Percentiles rank a stretch among this genome's conserved stretches.
phyloP scores from a whole-genome alignment of 208 protist genomes.

The Phytomonas sp. region DNA sequence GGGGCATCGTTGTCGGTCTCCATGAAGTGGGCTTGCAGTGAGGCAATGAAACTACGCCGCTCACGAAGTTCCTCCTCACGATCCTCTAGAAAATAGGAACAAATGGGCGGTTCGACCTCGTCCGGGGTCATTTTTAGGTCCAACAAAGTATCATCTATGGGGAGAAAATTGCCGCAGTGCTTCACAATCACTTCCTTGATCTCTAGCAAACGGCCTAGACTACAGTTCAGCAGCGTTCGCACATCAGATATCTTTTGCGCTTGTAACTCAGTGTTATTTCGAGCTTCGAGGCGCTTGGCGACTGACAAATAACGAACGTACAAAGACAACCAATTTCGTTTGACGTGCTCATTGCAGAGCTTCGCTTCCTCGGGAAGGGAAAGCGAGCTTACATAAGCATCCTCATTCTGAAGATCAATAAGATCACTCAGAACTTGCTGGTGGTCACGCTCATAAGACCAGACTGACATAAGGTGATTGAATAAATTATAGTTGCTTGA shows the following conservation, averaged over 20 bases:
- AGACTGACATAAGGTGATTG: slow-evolving; percentile 53
- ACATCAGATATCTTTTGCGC: slow-evolving; percentile 92
- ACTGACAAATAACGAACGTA: slow-evolving; percentile 90
- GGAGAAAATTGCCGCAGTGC: slow-evolving; percentile 77
- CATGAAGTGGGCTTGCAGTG: slow-evolving; percentile 63
- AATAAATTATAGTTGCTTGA: neutral
- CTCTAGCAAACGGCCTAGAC: slow-evolving; percentile 92
- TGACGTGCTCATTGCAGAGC: slow-evolving; percentile 42
- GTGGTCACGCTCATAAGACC: slow-evolving; percentile 72
- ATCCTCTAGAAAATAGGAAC: slow-evolving; percentile 86
- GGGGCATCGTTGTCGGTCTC: slow-evolving; percentile 63
- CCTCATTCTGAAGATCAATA: slow-evolving; percentile 48
- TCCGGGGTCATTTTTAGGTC: slow-evolving; percentile 88
- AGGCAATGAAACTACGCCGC: slow-evolving; percentile 61
- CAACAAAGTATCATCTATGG: slow-evolving; percentile 86
- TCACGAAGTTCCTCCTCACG: slow-evolving; percentile 55
- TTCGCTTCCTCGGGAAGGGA: slow-evolving; percentile 32
- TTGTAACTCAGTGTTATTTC: slow-evolving; percentile 90
- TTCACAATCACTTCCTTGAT: slow-evolving; percentile 62
- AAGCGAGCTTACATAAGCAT: slow-evolving; percentile 32
- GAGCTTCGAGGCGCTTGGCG: slow-evolving; percentile 59
- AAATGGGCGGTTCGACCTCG: slow-evolving; percentile 81
- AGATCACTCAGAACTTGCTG: slow-evolving; percentile 72
- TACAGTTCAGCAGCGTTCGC: slow-evolving; percentile 80
- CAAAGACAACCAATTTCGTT: slow-evolving; percentile 75